Base-by-base conservation (phyloP, 495 filamentous ascomycete genomes). In the Echria macrotheca region DNA sequence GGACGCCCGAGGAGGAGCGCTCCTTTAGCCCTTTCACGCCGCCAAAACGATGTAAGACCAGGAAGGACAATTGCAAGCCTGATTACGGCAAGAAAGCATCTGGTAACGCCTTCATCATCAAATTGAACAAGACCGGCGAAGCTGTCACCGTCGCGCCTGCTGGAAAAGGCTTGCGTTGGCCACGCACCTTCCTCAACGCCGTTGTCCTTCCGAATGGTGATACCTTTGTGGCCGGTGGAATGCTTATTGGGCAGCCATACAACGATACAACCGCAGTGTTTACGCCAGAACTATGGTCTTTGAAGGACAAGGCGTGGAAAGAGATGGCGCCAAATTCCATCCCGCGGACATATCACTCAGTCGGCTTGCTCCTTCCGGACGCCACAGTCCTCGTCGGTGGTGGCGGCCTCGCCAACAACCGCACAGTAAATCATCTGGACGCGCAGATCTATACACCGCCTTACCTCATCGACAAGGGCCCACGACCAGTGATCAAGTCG, bases 141-240 rank as follows among this genome's bases (percentile, higher is more conserved):
- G 10, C 12, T 0, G 25, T 22, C 14, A 21, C 17, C 4, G 8
- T 22, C 6, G 19, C 25, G 11, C 29, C 15, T 17, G 2, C 21
- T 46, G 43, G 23, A 33, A 5, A 15, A 33, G n/a, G 9, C n/a
- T n/a, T n/a, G n/a, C n/a, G n/a, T n/a, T n/a, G n/a, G n/a, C n/a
- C 26, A 12, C 43, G 43, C 26, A 35, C 28, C 15, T 46, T 35
- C 43, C 7, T 7, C 43, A 82, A 75, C 47, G 66, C 67, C 8
- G 77, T 81, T 3, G 66, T 78, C 5, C 69, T 84, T 0, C 80
- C 79, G 5, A 69, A 79, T 48, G 80, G 80, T 38, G 70, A 66
- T 9, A 70, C 81, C 12, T 72, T 83, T 56, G 65, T 80, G 42
- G 59, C 69, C 4, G 80, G 80, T 32, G 80, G 80, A 7, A 73